Conservation (phyloP, 176 grass and related monocot species). For the Paspalum notatum region DNA sequence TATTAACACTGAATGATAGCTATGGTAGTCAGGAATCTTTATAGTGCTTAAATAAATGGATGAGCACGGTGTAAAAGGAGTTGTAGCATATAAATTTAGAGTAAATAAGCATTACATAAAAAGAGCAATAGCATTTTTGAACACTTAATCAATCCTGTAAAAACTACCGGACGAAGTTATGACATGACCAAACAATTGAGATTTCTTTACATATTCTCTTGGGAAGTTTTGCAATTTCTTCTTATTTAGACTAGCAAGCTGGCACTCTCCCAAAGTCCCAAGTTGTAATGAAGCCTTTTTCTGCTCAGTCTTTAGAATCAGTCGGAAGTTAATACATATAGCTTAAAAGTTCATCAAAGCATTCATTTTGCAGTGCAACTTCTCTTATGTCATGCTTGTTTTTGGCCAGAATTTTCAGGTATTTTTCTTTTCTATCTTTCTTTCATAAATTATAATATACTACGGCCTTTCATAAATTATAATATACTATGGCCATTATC, state of each 20-base stretch:
- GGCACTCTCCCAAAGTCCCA: background rate
- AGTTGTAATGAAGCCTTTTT: constrained; percentile 28
- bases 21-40: constrained; percentile 27
- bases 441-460: constrained; percentile 26
- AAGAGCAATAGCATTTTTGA: constrained; percentile 6
- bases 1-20: background rate
- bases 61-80: background rate
- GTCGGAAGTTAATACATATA: background rate
- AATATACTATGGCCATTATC: background rate
- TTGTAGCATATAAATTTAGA: constrained; percentile 7
- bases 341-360: constrained; percentile 4
- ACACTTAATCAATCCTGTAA: no score
- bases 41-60: constrained; percentile 6
- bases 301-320: constrained; percentile 7
- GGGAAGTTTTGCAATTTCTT: background rate
- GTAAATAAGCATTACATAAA: constrained; percentile 16
- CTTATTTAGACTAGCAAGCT: background rate
- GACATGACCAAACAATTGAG: constrained; percentile 2
- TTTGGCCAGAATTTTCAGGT: constrained; percentile 95
- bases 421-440: constrained; percentile 34
- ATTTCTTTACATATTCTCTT: constrained; percentile 1
- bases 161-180: no score
- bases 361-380: constrained; percentile 87
- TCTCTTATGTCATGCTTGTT: constrained; percentile 85
- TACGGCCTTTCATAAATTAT: constrained; percentile 18